Conservation (phyloP, 2,329 filamentous ascomycete genomes). For the Elsinoe batatas region DNA sequence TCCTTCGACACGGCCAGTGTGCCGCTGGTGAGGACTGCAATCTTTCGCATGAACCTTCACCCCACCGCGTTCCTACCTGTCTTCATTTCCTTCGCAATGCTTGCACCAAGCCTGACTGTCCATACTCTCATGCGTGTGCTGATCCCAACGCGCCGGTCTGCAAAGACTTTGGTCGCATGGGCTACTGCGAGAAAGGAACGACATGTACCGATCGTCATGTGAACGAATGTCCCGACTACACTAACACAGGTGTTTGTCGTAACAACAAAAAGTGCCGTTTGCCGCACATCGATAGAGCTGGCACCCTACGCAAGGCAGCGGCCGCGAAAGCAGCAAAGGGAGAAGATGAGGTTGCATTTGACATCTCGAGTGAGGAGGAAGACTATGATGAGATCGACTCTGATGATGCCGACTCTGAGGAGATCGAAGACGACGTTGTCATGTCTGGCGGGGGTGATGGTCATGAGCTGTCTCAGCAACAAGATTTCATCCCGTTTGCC, state of each 20-base stretch:
- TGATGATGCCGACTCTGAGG: conserved; percentile 70
- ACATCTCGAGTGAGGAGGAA: conserved; percentile 71
- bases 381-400: conserved; percentile 54
- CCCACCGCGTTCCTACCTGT: conserved; percentile 79
- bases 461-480: conserved; percentile 42
- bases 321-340: conserved; percentile 33
- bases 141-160: conserved; percentile 72
- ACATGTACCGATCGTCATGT: conserved; percentile 75
- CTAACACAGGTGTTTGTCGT: conserved; percentile 78
- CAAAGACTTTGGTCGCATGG: conserved; percentile 70
- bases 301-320: conserved; percentile 56
- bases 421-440: conserved; percentile 33
- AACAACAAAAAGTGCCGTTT: conserved; percentile 62
- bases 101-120: conserved; percentile 78
- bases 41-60: conserved; percentile 75
- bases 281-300: conserved; percentile 79
- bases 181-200: conserved; percentile 78
- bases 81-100: conserved; percentile 82
- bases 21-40: conserved; percentile 70
- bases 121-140: conserved; percentile 75
- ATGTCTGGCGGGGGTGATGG: conserved; percentile 28
- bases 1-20: conserved; percentile 71
- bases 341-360: conserved; percentile 31
- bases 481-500: conserved; percentile 44
- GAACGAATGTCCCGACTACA: conserved; percentile 89